phyloP scores from a whole-genome alignment of 352 stramenopile species.

The Pythium periplocum region DNA sequence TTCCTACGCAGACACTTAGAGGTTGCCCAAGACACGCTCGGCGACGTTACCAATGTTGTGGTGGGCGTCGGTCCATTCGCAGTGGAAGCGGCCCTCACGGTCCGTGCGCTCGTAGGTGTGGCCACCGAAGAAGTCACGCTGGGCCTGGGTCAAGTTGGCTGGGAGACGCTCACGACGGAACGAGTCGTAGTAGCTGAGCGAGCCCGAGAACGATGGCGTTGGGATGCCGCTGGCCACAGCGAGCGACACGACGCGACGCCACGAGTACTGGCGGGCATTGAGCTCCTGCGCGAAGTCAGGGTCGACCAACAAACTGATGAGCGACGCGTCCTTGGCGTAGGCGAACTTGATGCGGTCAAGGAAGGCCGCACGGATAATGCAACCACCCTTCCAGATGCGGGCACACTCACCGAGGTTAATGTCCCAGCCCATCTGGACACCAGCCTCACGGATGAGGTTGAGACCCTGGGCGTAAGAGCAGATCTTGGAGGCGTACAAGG shows the following conservation, averaged over 20 bases:
- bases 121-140: constrained; percentile 99
- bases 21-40: constrained; percentile 91
- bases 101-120: constrained; percentile 98
- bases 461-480: constrained; percentile 97
- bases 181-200: constrained; percentile 97
- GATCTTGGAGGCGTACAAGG: constrained; percentile 98
- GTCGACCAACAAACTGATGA: constrained; percentile 97
- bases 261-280: constrained; percentile 93
- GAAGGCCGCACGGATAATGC: constrained; percentile 98
- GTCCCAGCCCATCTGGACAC: constrained; percentile 95
- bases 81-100: constrained; percentile 95
- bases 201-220: constrained; percentile 87
- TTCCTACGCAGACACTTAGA: constrained; percentile 36
- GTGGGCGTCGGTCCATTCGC: constrained; percentile 96
- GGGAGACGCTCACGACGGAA: constrained; percentile 94
- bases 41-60: constrained; percentile 95
- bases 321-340: constrained; percentile 86
- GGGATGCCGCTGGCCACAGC: constrained; percentile 93
- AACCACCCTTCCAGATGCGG: constrained; percentile 99
- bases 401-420: constrained; percentile 96
- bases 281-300: constrained; percentile 95
- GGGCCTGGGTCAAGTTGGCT: constrained; percentile 98
- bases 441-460: constrained; percentile 93
- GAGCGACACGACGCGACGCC: constrained; percentile 95
- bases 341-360: constrained; percentile 97